These are phyloP conservation scores for Rhizophora mangle DNA, from an alignment of 345 rosid species.

Conservation along the genomic window DNA sequence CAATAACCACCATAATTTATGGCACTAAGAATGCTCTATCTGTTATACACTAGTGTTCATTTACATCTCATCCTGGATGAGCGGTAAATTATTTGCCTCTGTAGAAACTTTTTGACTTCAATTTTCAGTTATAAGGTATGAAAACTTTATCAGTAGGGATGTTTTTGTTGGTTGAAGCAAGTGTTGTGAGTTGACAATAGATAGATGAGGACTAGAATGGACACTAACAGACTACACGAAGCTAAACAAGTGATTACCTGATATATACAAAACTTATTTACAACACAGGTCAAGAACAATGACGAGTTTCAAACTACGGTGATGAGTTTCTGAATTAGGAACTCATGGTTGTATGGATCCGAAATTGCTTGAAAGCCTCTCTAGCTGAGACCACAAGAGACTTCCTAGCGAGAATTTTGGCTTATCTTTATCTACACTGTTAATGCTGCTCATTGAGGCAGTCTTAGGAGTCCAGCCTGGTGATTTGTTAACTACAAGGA, in stretches of 20 bases:
- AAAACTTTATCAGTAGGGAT: too few species aligned
- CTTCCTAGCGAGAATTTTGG: conserved; percentile 55
- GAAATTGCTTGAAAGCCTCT: conserved; percentile 53
- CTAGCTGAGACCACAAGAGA: conserved; percentile 74
- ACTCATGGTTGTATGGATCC: conserved; percentile 40
- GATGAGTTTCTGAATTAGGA: conserved; percentile 6
- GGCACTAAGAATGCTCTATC: too few species aligned
- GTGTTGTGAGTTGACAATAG: background rate
- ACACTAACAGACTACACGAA: background rate
- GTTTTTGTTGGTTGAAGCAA: too few species aligned
- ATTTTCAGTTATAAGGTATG: too few species aligned
- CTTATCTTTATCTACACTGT: conserved; percentile 28
- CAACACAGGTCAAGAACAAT: conserved; percentile 1
- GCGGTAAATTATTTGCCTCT: too few species aligned
- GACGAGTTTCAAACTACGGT: too few species aligned
- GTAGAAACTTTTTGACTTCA: too few species aligned
- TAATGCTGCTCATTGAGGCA: conserved; percentile 24
- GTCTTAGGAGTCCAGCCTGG: conserved; percentile 28
- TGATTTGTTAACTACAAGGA: conserved; percentile 40
- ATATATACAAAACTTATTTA: background rate
- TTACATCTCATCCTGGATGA: too few species aligned
- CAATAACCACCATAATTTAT: too few species aligned
- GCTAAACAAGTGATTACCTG: background rate
- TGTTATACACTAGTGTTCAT: too few species aligned
- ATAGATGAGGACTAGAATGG: background rate